These are phyloP conservation scores for Evansstolkia leycettana DNA, from an alignment of 495 filamentous ascomycete genomes.

Conservation along the genomic window DNA sequence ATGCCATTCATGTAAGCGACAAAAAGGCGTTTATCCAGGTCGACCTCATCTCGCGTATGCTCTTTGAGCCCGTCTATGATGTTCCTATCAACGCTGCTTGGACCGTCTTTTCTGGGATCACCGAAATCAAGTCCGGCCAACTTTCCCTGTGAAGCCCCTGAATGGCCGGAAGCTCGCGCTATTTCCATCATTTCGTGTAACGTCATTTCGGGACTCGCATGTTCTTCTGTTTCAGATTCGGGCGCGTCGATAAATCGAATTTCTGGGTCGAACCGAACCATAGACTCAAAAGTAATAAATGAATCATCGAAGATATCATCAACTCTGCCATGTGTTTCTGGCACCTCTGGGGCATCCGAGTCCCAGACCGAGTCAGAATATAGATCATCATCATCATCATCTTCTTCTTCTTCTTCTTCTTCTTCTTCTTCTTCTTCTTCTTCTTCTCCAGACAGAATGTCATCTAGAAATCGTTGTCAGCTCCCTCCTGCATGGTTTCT, in stretches of 20 bases:
- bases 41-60: constrained; percentile 25
- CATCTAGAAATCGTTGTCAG: constrained; percentile 4
- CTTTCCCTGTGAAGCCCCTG: constrained; percentile 5
- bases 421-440: constrained; percentile 2
- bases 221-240: constrained; percentile 15
- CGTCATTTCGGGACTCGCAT: constrained; percentile 20
- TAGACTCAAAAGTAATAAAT: constrained; percentile 28
- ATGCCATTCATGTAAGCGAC: constrained; percentile 36
- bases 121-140: constrained; percentile 10
- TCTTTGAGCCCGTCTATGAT: constrained; percentile 20
- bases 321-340: constrained; percentile 21
- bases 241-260: constrained; percentile 26
- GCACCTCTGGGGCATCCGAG: constrained; percentile 16
- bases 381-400: constrained; percentile 20
- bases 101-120: constrained; percentile 7
- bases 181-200: constrained; percentile 33
- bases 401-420: constrained; percentile 1
- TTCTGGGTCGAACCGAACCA: constrained; percentile 26
- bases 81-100: constrained; percentile 6
- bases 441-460: constrained; percentile 17
- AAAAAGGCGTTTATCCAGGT: constrained; percentile 29
- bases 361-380: constrained; percentile 28
- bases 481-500: too few relatives aligned
- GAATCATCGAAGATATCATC: constrained; percentile 28
- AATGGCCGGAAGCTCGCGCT: constrained; percentile 14